Conservation (phyloP, 345 rosid species). For the Salix suchowensis region DNA sequence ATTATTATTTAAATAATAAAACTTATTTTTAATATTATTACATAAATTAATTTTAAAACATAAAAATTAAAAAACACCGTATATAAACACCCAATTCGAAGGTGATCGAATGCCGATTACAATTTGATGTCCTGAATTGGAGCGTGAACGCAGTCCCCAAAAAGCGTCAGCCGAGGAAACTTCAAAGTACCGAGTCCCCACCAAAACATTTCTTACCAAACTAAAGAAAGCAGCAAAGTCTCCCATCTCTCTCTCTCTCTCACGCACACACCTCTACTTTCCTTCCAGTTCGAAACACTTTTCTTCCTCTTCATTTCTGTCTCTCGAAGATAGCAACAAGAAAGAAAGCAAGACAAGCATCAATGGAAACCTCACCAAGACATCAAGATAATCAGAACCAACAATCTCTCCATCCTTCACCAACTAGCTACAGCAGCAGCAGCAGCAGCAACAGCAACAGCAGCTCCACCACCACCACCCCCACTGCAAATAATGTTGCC, state of each 20-base stretch:
- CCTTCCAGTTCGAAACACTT: background rate
- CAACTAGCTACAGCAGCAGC: slow-evolving; percentile 45
- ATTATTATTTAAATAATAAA: too few relatives aligned
- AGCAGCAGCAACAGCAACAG: slow-evolving; percentile 25
- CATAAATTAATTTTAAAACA: too few relatives aligned
- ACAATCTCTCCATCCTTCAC: slow-evolving; percentile 41
- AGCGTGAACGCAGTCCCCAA: background rate
- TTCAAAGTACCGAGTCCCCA: slow-evolving; percentile 29
- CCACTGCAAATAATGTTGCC: slow-evolving; percentile 26
- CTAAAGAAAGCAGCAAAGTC: slow-evolving; percentile 30
- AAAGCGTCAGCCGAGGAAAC: background rate
- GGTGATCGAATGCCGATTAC: background rate
- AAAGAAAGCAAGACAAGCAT: background rate
- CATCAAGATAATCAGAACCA: slow-evolving; percentile 37
- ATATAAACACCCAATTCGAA: background rate
- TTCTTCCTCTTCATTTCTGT: background rate
- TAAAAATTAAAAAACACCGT: too few relatives aligned
- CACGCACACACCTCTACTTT: background rate
- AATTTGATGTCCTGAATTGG: background rate
- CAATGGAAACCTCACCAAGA: slow-evolving; percentile 62
- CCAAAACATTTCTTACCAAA: slow-evolving; percentile 62
- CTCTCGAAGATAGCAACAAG: background rate
- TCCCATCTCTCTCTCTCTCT: background rate
- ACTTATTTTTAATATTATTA: background rate
- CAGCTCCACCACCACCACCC: slow-evolving; percentile 19